phyloP scores from a whole-genome alignment of 2,329 filamentous ascomycete species.

The Pseudopithomyces maydicus region DNA sequence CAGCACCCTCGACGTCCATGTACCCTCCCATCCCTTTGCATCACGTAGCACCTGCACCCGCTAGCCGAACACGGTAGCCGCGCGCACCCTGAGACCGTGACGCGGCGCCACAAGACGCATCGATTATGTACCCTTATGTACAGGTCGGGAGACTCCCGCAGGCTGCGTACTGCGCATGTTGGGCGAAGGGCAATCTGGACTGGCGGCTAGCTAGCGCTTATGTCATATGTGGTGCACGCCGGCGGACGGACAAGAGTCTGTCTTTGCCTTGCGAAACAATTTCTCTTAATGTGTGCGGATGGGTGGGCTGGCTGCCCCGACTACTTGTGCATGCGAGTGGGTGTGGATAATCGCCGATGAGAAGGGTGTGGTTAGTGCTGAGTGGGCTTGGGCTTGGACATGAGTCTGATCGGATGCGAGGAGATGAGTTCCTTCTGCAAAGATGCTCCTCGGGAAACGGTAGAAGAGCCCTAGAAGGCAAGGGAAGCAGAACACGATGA shows the following conservation, averaged over 20 bases:
- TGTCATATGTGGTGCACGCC: conserved; percentile 10
- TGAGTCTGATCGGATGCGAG: background rate
- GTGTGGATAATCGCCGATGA: too few species aligned
- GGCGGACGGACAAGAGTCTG: background rate
- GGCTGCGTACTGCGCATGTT: background rate
- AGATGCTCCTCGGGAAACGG: background rate
- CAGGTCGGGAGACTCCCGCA: conserved; percentile 5
- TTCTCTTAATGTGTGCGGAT: background rate
- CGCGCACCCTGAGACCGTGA: conserved; percentile 4
- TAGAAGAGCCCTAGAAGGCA: background rate
- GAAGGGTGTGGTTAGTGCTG: background rate
- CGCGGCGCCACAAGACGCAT: background rate
- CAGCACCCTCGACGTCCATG: background rate
- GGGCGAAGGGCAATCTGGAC: background rate
- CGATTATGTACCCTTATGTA: background rate
- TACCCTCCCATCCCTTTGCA: background rate
- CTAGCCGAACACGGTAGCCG: conserved; percentile 5
- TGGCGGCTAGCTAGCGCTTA: conserved; percentile 14
- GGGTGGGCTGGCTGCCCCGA: background rate
- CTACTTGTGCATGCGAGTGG: too few species aligned
- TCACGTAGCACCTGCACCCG: conserved; percentile 6
- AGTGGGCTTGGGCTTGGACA: background rate
- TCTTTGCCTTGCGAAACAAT: background rate
- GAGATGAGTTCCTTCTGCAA: background rate
- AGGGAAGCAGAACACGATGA: background rate